These are phyloP conservation scores for Trichoderma koningiopsis DNA, from an alignment of 2,329 filamentous ascomycete genomes.

Conservation along the genomic window DNA sequence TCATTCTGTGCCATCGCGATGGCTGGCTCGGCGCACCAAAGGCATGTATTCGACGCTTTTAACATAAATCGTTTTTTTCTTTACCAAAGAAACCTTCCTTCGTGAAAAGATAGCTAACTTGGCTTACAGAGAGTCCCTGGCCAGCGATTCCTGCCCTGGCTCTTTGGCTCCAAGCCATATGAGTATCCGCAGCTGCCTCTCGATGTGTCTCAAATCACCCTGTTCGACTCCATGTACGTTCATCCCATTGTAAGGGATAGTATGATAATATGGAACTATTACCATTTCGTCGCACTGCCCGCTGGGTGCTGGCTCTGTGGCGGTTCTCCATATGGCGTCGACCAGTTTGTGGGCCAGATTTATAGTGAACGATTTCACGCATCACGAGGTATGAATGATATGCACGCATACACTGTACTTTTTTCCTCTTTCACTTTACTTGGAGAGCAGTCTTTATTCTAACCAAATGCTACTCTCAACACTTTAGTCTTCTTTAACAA, in stretches of 20 bases:
- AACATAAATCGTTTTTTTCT: neutral
- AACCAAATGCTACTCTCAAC: neutral
- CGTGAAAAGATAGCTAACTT: neutral
- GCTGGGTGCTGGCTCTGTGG: constrained; percentile 31
- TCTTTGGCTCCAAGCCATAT: constrained; percentile 27
- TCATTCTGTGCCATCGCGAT: constrained; percentile 46
- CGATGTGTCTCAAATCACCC: constrained; percentile 42
- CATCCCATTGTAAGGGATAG: constrained; percentile 42
- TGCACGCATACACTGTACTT: neutral
- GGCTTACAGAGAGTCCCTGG: constrained; percentile 23
- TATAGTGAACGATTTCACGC: constrained; percentile 33
- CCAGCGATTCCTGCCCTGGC: constrained; percentile 30
- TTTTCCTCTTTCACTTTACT: neutral
- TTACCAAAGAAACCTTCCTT: neutral
- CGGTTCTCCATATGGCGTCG: constrained; percentile 29
- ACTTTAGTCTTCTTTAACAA: constrained; percentile 40
- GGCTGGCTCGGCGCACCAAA: constrained; percentile 37
- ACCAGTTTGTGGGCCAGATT: constrained; percentile 33
- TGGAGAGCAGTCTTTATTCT: neutral
- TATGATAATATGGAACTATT: constrained; percentile 43
- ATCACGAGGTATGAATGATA: constrained; percentile 30
- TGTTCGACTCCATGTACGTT: constrained; percentile 49
- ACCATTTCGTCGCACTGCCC: constrained; percentile 37
- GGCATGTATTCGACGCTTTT: neutral
- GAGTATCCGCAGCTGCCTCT: constrained; percentile 32